Base-by-base conservation (phyloP, 495 filamentous ascomycete species). In the Podospora bellae-mahoneyi region DNA sequence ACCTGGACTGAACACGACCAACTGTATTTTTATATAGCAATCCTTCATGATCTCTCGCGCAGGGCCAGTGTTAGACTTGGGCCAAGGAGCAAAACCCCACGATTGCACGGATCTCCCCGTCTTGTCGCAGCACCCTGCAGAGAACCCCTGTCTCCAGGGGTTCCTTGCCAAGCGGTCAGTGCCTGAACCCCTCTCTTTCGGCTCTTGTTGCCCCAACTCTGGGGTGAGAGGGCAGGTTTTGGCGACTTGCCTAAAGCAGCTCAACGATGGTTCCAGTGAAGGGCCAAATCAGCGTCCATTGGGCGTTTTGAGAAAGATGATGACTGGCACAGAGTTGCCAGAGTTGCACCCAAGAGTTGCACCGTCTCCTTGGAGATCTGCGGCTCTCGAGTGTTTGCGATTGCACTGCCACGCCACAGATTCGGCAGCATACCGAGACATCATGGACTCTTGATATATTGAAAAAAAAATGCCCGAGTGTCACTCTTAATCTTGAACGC, bases 401-500 rank as follows among this genome's bases (percentile, higher is more conserved):
- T 63, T 63, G 61, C 61, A 63, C 61, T 63, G 61, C 61, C 61
- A 63, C 61, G 48, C 27, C 28, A 32, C n/a, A 27, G n/a, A 19
- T 63, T 19, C 61, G 34, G 34, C 61, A 32, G 34, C 26, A 63
- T 26, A 63, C 61, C 30, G 15, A 48, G 61, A 63, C 61, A 63
- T 20, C 32, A 1, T 6, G 60, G 60, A 39, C 15, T 32, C 61
- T 62, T 27, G 20, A 48, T 7, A 10, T 48, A 34, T 63, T 23
- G 30, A 4, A 39, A 30, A 63, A 63, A 20, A 69, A 65, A 64
- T 60, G 54, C 32, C 65, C 65, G 62, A 71, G 39, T 68, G 65
- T 55, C 65, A 26, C 59, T 61, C 60, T 59, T 18, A 9, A 26
- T 16, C 13, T 7, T 61, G 59, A 28, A 26, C 26, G 26, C 56